A percentile compares a stretch with the other conserved stretches of the same genome.
These are phyloP conservation scores for Musa itinerans DNA, from an alignment of 176 grass and related monocot genomes.

Conservation along the genomic window DNA sequence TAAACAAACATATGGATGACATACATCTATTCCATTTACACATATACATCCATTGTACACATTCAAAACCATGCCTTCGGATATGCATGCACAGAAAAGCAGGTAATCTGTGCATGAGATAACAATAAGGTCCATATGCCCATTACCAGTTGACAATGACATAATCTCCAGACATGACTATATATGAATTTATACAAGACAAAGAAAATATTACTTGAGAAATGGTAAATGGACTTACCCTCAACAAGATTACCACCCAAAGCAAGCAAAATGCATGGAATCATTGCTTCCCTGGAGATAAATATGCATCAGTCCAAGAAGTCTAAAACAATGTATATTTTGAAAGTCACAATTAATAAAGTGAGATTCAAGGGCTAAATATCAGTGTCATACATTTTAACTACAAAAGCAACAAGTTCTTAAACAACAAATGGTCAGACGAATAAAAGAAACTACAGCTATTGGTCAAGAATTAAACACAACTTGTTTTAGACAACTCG, in stretches of 20 bases:
- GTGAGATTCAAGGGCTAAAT: neutral
- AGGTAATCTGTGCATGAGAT: too few species aligned
- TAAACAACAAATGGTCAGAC: neutral
- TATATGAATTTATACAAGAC: neutral
- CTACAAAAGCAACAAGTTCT: neutral
- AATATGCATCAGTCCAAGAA: slow-evolving; percentile 3
- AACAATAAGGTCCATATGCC: neutral
- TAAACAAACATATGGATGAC: too few species aligned
- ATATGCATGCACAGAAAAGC: too few species aligned
- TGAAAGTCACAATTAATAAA: neutral
- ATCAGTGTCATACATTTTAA: neutral
- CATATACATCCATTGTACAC: too few species aligned
- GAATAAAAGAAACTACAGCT: neutral
- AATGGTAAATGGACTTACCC: slow-evolving; percentile 41
- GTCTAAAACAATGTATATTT: neutral
- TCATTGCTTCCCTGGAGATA: slow-evolving; percentile 80
- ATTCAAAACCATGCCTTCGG: too few species aligned
- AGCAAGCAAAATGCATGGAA: slow-evolving; percentile 98
- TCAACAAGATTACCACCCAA: slow-evolving; percentile 99
- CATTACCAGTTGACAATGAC: neutral
- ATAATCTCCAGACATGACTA: neutral
- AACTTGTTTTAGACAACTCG: too few species aligned
- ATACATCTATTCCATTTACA: too few species aligned
- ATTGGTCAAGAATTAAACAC: too few species aligned
- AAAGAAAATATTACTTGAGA: neutral